phyloP scores from a whole-genome alignment of 2,329 filamentous ascomycete genomes.

The Nemania bipapillata region DNA sequence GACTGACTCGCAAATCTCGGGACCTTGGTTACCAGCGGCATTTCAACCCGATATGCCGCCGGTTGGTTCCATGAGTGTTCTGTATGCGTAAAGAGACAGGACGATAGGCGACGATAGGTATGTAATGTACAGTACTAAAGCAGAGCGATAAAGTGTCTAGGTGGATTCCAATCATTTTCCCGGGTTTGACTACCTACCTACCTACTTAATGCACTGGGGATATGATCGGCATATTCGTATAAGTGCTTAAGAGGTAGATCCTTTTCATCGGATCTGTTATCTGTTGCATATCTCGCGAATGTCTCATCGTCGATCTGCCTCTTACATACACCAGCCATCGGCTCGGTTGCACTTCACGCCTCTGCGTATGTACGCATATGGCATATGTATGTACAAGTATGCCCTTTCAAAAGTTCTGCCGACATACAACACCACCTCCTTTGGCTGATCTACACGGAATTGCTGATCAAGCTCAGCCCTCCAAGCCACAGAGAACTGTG shows the following conservation, averaged over 20 bases:
- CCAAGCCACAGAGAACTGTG: constrained; percentile 31
- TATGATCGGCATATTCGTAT: not conserved
- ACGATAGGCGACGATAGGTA: too few species aligned
- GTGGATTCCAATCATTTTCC: not conserved
- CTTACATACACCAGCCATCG: not conserved
- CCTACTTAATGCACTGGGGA: too few species aligned
- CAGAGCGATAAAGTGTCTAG: not conserved
- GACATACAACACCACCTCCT: not conserved
- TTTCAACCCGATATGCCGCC: not conserved
- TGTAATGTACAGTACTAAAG: too few species aligned
- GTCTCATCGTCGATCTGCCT: not conserved
- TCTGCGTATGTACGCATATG: not conserved
- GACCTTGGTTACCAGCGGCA: constrained; percentile 7
- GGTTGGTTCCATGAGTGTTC: too few species aligned
- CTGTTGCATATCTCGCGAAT: too few species aligned
- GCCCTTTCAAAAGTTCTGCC: constrained; percentile 1
- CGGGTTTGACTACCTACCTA: not conserved
- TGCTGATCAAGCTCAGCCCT: constrained; percentile 33
- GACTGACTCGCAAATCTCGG: constrained; percentile 20
- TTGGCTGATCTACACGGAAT: constrained; percentile 22
- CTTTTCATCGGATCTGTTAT: too few species aligned
- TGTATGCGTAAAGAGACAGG: not conserved
- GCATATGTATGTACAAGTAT: not conserved
- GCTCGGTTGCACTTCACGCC: not conserved
- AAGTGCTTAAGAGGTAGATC: constrained; percentile 14